These are phyloP conservation scores for Hericium alpestre DNA, from an alignment of 768 basidiomycete genomes.

Conservation along the genomic window DNA sequence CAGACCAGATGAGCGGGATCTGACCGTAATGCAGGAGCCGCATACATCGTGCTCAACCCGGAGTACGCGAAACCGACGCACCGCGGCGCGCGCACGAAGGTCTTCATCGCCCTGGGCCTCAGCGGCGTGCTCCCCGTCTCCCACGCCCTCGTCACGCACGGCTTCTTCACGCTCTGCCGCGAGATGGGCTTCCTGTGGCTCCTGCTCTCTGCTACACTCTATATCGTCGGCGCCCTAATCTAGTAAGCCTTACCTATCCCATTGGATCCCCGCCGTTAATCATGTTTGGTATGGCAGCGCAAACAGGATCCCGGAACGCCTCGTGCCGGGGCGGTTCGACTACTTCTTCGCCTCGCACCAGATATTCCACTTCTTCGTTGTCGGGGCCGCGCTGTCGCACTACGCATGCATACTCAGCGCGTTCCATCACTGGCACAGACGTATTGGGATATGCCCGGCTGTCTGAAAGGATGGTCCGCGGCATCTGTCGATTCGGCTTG, in stretches of 20 bases:
- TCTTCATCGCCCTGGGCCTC: slow-evolving; percentile 73
- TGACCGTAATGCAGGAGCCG: slow-evolving; percentile 37
- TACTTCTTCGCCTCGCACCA: slow-evolving; percentile 75
- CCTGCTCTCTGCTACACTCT: slow-evolving; percentile 56
- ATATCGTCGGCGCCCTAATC: slow-evolving; percentile 69
- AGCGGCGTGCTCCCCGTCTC: slow-evolving; percentile 57
- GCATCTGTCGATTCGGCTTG: no score
- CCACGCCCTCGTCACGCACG: slow-evolving; percentile 54
- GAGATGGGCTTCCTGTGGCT: slow-evolving; percentile 70
- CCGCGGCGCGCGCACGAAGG: slow-evolving; percentile 62
- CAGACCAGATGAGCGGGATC: not conserved
- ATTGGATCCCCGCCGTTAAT: slow-evolving; percentile 6
- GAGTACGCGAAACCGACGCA: slow-evolving; percentile 68
- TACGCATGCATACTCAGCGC: slow-evolving; percentile 47
- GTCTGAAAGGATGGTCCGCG: not conserved
- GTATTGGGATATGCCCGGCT: not conserved
- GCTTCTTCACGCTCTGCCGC: slow-evolving; percentile 37
- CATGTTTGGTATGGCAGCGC: slow-evolving; percentile 41
- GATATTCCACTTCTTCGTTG: slow-evolving; percentile 78
- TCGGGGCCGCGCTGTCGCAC: slow-evolving; percentile 60
- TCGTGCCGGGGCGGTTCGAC: slow-evolving; percentile 71
- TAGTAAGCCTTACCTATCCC: slow-evolving; percentile 48
- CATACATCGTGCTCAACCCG: slow-evolving; percentile 70
- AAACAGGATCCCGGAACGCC: slow-evolving; percentile 69
- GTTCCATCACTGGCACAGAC: slow-evolving; percentile 46